A percentile compares a stretch with the other conserved stretches of the same genome.
phyloP scores from a whole-genome alignment of 139 green algal species.

The Chlorella sp. region DNA sequence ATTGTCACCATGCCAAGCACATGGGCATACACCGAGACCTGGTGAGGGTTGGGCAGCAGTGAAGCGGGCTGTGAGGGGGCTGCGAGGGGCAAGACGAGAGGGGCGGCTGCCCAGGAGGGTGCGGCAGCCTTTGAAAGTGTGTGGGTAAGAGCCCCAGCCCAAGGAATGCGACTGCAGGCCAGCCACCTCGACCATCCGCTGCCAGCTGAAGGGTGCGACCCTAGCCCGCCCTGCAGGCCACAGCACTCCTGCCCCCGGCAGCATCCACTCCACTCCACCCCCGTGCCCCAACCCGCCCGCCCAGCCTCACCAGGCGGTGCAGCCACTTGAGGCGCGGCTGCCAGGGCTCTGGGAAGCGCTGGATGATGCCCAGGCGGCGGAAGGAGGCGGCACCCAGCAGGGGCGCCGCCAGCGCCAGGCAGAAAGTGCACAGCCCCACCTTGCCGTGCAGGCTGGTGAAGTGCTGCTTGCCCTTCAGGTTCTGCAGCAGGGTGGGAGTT shows the following conservation, averaged over 20 bases:
- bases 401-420: slow-evolving; percentile 50
- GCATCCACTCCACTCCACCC: too few species aligned
- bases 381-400: slow-evolving; percentile 66
- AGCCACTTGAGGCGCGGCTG: slow-evolving; percentile 62
- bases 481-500: background rate
- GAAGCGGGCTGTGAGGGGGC: too few species aligned
- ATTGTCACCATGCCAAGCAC: slow-evolving; percentile 62
- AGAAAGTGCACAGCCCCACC: slow-evolving; percentile 50
- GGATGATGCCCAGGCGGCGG: slow-evolving; percentile 58
- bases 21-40: slow-evolving; percentile 58
- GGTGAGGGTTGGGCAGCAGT: background rate
- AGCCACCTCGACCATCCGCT: too few species aligned
- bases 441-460: slow-evolving; percentile 53
- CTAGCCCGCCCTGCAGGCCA: too few species aligned
- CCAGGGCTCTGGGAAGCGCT: slow-evolving; percentile 55
- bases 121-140: too few species aligned
- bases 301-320: slow-evolving; percentile 53
- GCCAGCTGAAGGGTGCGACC: too few species aligned
- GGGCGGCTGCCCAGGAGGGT: too few species aligned
- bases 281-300: too few species aligned
- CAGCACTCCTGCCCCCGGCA: too few species aligned
- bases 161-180: too few species aligned
- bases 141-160: too few species aligned
- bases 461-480: slow-evolving; percentile 46
- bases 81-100: background rate